phyloP scores from a whole-genome alignment of 495 filamentous ascomycete species.

The Hyaloscypha hepaticicola region DNA sequence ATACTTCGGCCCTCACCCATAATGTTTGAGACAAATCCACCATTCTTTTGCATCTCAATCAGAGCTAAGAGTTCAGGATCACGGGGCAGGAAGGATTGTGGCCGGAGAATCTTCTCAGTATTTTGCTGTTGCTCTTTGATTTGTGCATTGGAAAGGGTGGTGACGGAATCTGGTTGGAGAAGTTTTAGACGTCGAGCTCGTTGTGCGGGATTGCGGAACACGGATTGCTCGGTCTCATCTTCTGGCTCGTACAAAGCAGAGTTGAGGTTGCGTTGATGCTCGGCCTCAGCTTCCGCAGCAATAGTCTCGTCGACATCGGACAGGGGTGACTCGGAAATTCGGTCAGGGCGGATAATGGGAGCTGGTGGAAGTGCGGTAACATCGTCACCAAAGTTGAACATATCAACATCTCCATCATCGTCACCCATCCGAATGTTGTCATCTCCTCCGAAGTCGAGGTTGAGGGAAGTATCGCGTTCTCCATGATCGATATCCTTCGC shows the following conservation, averaged over 20 bases:
- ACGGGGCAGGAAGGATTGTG: slow-evolving; percentile 74
- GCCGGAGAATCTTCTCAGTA: slow-evolving; percentile 76
- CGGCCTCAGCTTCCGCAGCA: slow-evolving; percentile 50
- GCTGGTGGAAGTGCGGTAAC: slow-evolving; percentile 40
- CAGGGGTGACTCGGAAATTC: slow-evolving; percentile 67
- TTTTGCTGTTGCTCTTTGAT: slow-evolving; percentile 81
- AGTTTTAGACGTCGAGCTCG: slow-evolving; percentile 75
- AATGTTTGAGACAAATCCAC: slow-evolving; percentile 79
- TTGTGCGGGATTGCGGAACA: slow-evolving; percentile 58
- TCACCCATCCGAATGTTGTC: slow-evolving; percentile 54
- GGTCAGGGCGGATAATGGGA: slow-evolving; percentile 37
- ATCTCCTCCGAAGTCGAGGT: slow-evolving; percentile 45
- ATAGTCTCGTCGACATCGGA: slow-evolving; percentile 64
- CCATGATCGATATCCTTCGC: slow-evolving; percentile 37
- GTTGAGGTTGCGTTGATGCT: slow-evolving; percentile 54
- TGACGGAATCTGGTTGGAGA: slow-evolving; percentile 66
- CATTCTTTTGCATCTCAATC: slow-evolving; percentile 86
- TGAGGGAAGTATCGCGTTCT: slow-evolving; percentile 44
- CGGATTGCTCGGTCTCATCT: slow-evolving; percentile 51
- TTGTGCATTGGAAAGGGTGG: slow-evolving; percentile 51
- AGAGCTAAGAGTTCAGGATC: slow-evolving; percentile 83
- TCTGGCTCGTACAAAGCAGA: slow-evolving; percentile 39
- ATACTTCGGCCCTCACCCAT: slow-evolving; percentile 74
- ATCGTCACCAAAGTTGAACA: slow-evolving; percentile 51
- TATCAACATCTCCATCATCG: slow-evolving; percentile 60